Conservation (phyloP, 208 protist species). For the Acanthamoeba sp. region DNA sequence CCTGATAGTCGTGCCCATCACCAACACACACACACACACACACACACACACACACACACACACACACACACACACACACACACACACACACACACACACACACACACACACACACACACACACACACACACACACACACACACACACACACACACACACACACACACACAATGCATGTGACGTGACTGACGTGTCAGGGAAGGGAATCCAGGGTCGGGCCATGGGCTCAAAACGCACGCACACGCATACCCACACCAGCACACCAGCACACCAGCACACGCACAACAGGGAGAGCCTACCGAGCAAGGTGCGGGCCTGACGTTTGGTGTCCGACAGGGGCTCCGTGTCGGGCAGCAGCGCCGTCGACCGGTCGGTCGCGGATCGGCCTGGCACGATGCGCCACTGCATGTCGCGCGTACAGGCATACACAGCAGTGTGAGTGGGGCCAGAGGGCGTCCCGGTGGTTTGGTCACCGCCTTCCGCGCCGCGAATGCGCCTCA, state of each 20-base stretch:
- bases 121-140: not conserved
- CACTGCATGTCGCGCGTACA: conserved; percentile 18
- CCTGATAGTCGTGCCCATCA: not conserved
- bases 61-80: not conserved
- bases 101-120: not conserved
- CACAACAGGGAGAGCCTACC: not conserved
- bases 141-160: too few relatives aligned
- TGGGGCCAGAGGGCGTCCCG: not conserved
- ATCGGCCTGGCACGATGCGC: conserved; percentile 2
- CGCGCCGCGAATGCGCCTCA: not conserved
- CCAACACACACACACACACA: not conserved
- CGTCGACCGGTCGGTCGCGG: not conserved
- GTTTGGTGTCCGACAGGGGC: not conserved
- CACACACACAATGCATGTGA: too few relatives aligned
- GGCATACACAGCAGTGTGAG: not conserved
- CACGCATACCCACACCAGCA: not conserved
- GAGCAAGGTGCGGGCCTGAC: not conserved
- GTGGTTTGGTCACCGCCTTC: not conserved
- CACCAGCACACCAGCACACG: not conserved
- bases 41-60: not conserved
- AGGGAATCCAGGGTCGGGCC: not conserved
- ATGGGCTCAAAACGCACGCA: too few relatives aligned
- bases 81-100: not conserved
- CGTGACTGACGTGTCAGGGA: too few relatives aligned
- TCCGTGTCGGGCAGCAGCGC: not conserved